phyloP scores from a whole-genome alignment of 176 grass and related monocot genomes.

The Ensete ventricosum region DNA sequence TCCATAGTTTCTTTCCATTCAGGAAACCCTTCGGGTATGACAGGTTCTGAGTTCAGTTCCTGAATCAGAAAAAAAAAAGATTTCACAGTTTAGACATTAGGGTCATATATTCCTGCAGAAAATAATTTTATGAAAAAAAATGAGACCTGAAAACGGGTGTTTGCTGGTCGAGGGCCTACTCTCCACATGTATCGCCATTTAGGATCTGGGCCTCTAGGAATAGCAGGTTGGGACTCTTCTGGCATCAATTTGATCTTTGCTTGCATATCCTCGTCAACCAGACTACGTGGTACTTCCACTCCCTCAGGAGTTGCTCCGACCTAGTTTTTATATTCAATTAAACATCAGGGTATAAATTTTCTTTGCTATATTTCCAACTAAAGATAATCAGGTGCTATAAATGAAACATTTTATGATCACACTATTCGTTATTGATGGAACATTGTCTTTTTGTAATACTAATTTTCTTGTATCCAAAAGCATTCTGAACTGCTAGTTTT shows the following conservation, averaged over 20 bases:
- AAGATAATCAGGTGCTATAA: background rate
- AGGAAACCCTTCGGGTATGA: slow-evolving; percentile 80
- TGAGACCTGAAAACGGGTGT: slow-evolving; percentile 64
- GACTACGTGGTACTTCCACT: slow-evolving; percentile 76
- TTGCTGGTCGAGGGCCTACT: slow-evolving; percentile 62
- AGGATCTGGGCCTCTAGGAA: slow-evolving; percentile 68
- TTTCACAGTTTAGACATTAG: background rate
- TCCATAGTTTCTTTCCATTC: slow-evolving; percentile 98
- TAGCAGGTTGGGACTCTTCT: slow-evolving; percentile 59
- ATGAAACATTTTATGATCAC: background rate
- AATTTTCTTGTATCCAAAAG: slow-evolving; percentile 1
- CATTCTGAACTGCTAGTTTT: background rate
- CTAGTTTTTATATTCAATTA: slow-evolving; percentile 29
- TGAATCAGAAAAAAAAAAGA: slow-evolving; percentile 13
- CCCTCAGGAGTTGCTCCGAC: slow-evolving; percentile 95
- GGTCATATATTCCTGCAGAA: background rate
- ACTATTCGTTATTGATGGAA: background rate
- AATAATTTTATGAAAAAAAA: background rate
- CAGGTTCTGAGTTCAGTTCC: slow-evolving; percentile 94
- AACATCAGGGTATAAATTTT: background rate
- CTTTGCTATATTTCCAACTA: background rate
- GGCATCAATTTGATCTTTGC: slow-evolving; percentile 67
- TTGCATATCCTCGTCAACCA: slow-evolving; percentile 82
- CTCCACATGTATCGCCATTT: slow-evolving; percentile 99
- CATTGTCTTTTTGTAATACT: background rate